Conservation (phyloP, 805 yeast genomes). For the Phaffomyces antillensis region DNA sequence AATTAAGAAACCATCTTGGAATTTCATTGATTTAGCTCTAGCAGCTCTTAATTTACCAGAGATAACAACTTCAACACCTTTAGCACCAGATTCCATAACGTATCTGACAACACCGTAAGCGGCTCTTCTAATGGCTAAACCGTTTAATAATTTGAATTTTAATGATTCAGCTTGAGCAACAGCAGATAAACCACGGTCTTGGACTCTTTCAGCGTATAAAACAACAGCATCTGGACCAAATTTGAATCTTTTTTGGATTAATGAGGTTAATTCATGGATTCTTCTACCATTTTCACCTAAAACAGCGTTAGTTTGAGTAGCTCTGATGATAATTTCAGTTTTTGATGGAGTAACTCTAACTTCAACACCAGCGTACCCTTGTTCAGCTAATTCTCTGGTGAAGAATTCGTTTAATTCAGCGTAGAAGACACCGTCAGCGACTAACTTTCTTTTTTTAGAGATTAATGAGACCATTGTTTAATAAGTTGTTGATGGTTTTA, state of each 20-base stretch:
- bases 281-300: constrained; percentile 99
- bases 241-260: constrained; percentile 98
- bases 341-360: constrained; percentile 97
- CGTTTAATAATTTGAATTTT: constrained; percentile 95
- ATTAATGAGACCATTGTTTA: constrained; percentile 36
- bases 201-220: constrained; percentile 97
- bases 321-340: constrained; percentile 98
- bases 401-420: constrained; percentile 99
- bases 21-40: constrained; percentile 99
- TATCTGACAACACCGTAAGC: constrained; percentile 99
- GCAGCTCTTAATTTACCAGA: constrained; percentile 99
- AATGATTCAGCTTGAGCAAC: constrained; percentile 99
- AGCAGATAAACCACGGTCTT: constrained; percentile 99
- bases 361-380: constrained; percentile 99
- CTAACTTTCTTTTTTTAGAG: constrained; percentile 98
- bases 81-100: constrained; percentile 99
- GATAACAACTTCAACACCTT: constrained; percentile 99
- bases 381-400: constrained; percentile 99
- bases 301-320: constrained; percentile 97
- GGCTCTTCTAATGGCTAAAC: constrained; percentile 99
- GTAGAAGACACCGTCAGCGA: constrained; percentile 99
- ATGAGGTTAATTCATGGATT: constrained; percentile 96
- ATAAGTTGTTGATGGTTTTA: background rate
- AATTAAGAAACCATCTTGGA: constrained; percentile 99
- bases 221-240: constrained; percentile 88